Percentiles rank a stretch among this genome's conserved stretches.
phyloP scores from a whole-genome alignment of 2,329 filamentous ascomycete species.

The Diaporthe ampelina region DNA sequence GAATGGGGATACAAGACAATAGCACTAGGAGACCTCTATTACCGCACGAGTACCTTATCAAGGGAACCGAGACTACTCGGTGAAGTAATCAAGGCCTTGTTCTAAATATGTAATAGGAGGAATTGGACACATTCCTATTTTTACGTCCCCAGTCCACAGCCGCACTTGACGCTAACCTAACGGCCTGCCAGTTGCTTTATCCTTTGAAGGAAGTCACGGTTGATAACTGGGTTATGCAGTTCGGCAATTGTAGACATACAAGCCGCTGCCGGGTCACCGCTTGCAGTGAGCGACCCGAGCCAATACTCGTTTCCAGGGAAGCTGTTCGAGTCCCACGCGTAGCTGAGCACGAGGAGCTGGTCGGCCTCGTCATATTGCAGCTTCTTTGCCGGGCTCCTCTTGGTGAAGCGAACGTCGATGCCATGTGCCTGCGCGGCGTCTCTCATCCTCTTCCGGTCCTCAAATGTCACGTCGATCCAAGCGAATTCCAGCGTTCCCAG shows the following conservation, averaged over 20 bases:
- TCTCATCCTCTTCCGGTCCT: not conserved
- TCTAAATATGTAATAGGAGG: not conserved
- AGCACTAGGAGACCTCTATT: too few species aligned
- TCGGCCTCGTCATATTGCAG: constrained; percentile 40
- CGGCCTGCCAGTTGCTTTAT: constrained; percentile 43
- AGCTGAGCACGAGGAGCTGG: constrained; percentile 49
- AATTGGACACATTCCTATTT: not conserved
- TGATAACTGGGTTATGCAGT: constrained; percentile 51
- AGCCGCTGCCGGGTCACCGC: constrained; percentile 52
- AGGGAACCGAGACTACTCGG: not conserved
- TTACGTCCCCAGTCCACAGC: too few species aligned
- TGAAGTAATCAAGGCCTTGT: not conserved
- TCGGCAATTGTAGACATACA: constrained; percentile 52
- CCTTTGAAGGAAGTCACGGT: constrained; percentile 46
- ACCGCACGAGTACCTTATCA: too few species aligned
- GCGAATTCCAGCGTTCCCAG: constrained; percentile 27
- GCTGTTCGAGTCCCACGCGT: constrained; percentile 52
- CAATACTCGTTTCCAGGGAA: constrained; percentile 54
- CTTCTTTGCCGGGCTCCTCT: constrained; percentile 41
- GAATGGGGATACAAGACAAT: too few species aligned
- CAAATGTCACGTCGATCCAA: not conserved
- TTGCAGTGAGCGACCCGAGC: constrained; percentile 43
- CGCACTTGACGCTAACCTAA: too few species aligned
- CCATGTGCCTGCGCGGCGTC: not conserved
- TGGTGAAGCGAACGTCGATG: constrained; percentile 21